Percentiles rank a stretch among this genome's conserved stretches.
Evolutionary conservation across 495 filamentous ascomycete species (phyloP).

Genomic region (Podospora pseudoanserina): DNA sequence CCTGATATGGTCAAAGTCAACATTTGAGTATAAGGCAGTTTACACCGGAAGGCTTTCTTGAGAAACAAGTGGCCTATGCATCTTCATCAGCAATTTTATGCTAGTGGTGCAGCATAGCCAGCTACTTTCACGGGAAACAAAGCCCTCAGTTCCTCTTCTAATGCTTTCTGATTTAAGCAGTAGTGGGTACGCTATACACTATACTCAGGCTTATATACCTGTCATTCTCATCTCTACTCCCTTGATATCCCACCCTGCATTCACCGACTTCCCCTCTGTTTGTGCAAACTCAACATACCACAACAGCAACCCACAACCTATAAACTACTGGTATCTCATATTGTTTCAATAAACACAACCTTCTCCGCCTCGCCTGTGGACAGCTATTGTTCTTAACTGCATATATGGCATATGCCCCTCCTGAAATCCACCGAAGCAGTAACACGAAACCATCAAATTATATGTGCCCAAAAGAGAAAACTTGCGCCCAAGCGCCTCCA

Average conservation of each 20-base stretch:
- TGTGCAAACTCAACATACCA: not conserved
- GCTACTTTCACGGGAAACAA: too few relatives aligned
- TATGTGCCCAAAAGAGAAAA: not conserved
- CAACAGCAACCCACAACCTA: not conserved
- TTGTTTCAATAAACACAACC: not conserved
- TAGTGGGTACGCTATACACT: not conserved
- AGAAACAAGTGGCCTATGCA: too few relatives aligned
- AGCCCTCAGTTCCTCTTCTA: not conserved
- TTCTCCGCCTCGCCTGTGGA: not conserved
- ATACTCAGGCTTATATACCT: not conserved
- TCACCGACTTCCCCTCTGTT: not conserved
- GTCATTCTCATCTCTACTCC: not conserved
- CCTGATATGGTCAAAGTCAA: too few relatives aligned
- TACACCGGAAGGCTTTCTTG: too few relatives aligned
- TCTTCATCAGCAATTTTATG: too few relatives aligned
- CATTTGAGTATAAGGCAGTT: too few relatives aligned
- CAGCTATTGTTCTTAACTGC: not conserved
- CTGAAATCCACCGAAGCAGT: not conserved
- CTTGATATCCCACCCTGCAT: too few relatives aligned
- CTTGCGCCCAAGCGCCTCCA: not conserved
- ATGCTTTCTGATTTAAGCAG: not conserved
- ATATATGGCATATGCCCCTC: not conserved
- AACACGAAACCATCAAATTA: not conserved
- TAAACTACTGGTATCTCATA: not conserved
- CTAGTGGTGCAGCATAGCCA: too few relatives aligned